A percentile compares a stretch with the other conserved stretches of the same genome.
These are phyloP conservation scores for Aspergillus avenaceus DNA, from an alignment of 495 filamentous ascomycete genomes.

Conservation along the genomic window DNA sequence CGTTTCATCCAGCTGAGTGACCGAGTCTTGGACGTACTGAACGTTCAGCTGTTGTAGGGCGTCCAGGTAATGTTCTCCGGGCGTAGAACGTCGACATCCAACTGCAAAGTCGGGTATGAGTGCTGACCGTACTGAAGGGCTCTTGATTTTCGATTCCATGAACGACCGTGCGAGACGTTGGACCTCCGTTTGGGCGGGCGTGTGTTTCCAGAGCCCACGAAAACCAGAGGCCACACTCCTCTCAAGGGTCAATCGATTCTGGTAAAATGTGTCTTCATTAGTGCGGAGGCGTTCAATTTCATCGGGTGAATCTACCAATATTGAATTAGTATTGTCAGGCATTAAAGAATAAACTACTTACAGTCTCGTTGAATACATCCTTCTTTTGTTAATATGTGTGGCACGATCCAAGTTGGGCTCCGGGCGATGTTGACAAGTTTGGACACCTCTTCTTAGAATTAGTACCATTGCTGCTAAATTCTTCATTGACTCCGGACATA, in stretches of 20 bases:
- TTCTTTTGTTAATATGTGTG: constrained; percentile 5
- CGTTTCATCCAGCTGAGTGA: constrained; percentile 6
- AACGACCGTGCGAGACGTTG: not conserved
- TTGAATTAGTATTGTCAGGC: no score
- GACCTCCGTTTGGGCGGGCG: not conserved
- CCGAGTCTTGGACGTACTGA: constrained; percentile 2
- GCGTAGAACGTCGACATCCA: constrained; percentile 13
- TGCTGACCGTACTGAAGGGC: not conserved
- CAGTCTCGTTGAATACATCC: constrained; percentile 4
- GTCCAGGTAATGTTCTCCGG: constrained; percentile 11
- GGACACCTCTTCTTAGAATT: constrained; percentile 6
- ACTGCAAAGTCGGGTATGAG: constrained; percentile 12
- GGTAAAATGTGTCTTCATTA: not conserved
- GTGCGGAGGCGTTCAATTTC: not conserved
- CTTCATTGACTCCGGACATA: not conserved
- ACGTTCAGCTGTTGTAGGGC: constrained; percentile 12
- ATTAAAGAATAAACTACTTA: not conserved
- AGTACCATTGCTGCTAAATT: not conserved
- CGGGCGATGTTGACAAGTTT: constrained; percentile 9
- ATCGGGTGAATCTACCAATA: not conserved
- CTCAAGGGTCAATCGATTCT: not conserved
- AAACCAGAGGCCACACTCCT: not conserved
- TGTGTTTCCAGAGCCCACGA: not conserved
- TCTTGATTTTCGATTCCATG: not conserved
- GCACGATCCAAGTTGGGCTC: constrained; percentile 12